Conservation (phyloP, 306 rosid genomes). For the Vicia villosa region DNA sequence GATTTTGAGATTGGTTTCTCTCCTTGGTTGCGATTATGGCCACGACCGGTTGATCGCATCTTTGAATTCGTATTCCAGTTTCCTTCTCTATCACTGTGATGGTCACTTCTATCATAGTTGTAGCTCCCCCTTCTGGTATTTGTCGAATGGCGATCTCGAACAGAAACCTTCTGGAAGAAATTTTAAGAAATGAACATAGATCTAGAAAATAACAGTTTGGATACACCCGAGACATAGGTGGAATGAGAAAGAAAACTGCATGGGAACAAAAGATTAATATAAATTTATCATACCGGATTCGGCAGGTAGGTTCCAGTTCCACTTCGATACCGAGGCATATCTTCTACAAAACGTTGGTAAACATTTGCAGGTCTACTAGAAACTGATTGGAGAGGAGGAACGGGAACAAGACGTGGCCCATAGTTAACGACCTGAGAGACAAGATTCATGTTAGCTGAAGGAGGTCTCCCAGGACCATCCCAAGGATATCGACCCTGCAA, state of each 20-base stretch:
- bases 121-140: slow-evolving; percentile 75
- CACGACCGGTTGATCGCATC: slow-evolving; percentile 70
- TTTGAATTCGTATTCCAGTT: slow-evolving; percentile 78
- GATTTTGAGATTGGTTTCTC: slow-evolving; percentile 67
- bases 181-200: slow-evolving; percentile 6
- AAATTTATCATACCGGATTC: slow-evolving; percentile 81
- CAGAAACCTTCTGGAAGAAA: slow-evolving; percentile 70
- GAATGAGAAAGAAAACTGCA: slow-evolving; percentile 10
- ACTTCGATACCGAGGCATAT: slow-evolving; percentile 81
- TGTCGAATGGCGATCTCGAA: slow-evolving; percentile 73
- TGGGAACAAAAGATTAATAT: not conserved
- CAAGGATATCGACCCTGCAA: slow-evolving; percentile 81
- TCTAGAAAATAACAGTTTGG: slow-evolving; percentile 17
- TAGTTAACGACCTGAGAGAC: slow-evolving; percentile 59
- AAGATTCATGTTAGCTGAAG: slow-evolving; percentile 58
- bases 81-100: slow-evolving; percentile 86
- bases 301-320: slow-evolving; percentile 99
- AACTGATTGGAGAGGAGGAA: slow-evolving; percentile 68
- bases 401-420: slow-evolving; percentile 77
- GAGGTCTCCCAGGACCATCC: slow-evolving; percentile 98
- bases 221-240: not conserved
- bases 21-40: slow-evolving; percentile 65
- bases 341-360: slow-evolving; percentile 76
- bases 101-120: slow-evolving; percentile 74
- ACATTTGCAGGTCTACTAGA: slow-evolving; percentile 73